Evolutionary conservation across 129 eudicot genomes (phyloP).

Genomic region (Artemisia tridentata): DNA sequence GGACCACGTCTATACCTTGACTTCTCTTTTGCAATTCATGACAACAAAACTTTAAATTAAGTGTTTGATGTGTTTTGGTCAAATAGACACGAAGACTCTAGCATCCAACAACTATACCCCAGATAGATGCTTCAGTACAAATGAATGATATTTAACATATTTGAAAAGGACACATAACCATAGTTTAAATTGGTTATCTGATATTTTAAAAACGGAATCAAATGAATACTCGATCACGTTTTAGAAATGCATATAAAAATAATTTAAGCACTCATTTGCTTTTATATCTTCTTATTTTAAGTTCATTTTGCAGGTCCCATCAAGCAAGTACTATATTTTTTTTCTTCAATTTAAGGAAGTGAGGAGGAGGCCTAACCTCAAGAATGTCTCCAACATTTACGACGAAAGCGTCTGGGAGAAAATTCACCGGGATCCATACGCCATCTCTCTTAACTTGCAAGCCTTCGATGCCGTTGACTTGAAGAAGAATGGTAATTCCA

Average conservation of each 20-base stretch:
- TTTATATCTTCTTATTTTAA: not conserved
- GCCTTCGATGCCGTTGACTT: slow-evolving; percentile 45
- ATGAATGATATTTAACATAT: slow-evolving; percentile 14
- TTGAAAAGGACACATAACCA: slow-evolving; percentile 18
- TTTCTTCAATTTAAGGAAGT: not conserved
- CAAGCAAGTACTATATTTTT: not conserved
- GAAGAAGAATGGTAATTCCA: slow-evolving; percentile 50
- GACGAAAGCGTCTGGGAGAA: slow-evolving; percentile 48
- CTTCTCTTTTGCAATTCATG: not conserved
- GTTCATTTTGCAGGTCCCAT: slow-evolving; percentile 7
- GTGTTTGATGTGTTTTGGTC: slow-evolving; percentile 9
- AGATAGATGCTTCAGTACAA: slow-evolving; percentile 8
- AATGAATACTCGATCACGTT: too few relatives aligned
- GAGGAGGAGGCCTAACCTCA: slow-evolving; percentile 38
- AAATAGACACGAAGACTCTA: not conserved
- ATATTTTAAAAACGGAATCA: not conserved
- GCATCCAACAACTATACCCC: slow-evolving; percentile 5
- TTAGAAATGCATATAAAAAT: not conserved
- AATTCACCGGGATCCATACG: slow-evolving; percentile 45
- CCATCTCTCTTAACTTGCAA: slow-evolving; percentile 60
- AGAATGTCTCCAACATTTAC: slow-evolving; percentile 58
- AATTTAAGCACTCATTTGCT: not conserved
- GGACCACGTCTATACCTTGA: not conserved
- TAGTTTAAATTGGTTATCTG: not conserved
- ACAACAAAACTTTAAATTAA: not conserved